Evolutionary conservation across 345 rosid species (phyloP), one percentile per base, ranked within the genome.

Genomic region (Salix viminalis): DNA sequence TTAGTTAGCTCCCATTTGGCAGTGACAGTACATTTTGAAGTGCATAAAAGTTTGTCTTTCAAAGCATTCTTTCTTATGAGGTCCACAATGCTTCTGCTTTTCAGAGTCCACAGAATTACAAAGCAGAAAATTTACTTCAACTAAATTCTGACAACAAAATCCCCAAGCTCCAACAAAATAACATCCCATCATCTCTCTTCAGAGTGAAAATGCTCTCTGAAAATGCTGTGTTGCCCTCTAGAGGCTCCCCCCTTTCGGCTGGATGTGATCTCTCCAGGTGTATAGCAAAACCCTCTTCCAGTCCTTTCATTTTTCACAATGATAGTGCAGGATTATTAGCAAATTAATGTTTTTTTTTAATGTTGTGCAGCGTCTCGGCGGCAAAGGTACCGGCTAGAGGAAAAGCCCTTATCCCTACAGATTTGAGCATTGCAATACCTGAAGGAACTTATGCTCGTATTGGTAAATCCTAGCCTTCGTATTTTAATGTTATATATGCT

Each of bases 221-320:
- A 39, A 90, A 89, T 37, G 98, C 94, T 19, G 86, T 91, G 11
- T 75, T 93, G 79, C 97, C 97, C 0, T 76, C 90, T 5, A 83
- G 92, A 76, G 96, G 80, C 4, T 95, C 98, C 4, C 80, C 87
- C 34, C 89, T 96, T 64, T 83, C 97, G 0, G 96, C 99, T 1
- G 97, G 98, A 6, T 92, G 89, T 65, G 97, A 90, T 85, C 96
- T 93, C 44, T 90, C 94, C 7, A 91, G 88, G 90, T 87, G 65
- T 3, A 8, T 15, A 50, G 56, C n/a, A 50, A 50, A 50, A 16
- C n/a, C 7, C n/a, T 16, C n/a, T 16, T 50, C 56, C 7, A 50
- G 56, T 16, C 7, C 19, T 50, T 50, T 50, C 7, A 4, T 50
- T 50, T 50, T 15, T 50, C n/a, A 18, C 0, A 50, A 50, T 21